Conservation (phyloP, 352 stramenopile genomes). For the Halophytophthora batemanensis region DNA sequence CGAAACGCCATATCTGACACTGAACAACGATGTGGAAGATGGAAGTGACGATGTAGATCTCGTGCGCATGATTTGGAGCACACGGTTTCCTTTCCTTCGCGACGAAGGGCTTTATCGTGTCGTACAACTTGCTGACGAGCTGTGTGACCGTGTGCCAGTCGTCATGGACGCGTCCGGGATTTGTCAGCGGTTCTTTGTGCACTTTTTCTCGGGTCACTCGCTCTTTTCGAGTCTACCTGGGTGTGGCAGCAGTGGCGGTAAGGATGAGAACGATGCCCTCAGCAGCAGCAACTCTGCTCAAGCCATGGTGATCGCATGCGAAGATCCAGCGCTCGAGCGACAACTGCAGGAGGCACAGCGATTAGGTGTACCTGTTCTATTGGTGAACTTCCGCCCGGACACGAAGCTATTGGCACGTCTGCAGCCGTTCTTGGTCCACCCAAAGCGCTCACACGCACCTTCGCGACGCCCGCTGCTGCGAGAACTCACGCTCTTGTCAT, state of each 20-base stretch:
- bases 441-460: constrained; percentile 10
- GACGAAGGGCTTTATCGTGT: constrained; percentile 5
- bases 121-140: constrained; percentile 22
- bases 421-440: constrained; percentile 17
- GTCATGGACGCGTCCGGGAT: constrained; percentile 38
- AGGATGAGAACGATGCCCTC: constrained; percentile 18
- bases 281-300: constrained; percentile 11
- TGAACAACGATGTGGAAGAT: not conserved
- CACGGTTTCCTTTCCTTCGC: constrained; percentile 36
- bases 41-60: constrained; percentile 6
- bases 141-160: constrained; percentile 40
- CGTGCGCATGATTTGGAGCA: constrained; percentile 27
- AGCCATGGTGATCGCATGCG: constrained; percentile 32
- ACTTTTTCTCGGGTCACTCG: constrained; percentile 42
- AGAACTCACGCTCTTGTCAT: constrained; percentile 17
- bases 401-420: constrained; percentile 5
- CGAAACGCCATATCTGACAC: not conserved
- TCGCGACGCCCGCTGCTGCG: constrained; percentile 17
- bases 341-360: constrained; percentile 33
- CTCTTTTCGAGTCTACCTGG: constrained; percentile 24
- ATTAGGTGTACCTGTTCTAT: constrained; percentile 22
- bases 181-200: constrained; percentile 44
- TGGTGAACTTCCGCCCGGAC: constrained; percentile 36
- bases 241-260: constrained; percentile 6
- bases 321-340: constrained; percentile 18